phyloP scores from a whole-genome alignment of 768 basidiomycete genomes.

The Russula vinacea region DNA sequence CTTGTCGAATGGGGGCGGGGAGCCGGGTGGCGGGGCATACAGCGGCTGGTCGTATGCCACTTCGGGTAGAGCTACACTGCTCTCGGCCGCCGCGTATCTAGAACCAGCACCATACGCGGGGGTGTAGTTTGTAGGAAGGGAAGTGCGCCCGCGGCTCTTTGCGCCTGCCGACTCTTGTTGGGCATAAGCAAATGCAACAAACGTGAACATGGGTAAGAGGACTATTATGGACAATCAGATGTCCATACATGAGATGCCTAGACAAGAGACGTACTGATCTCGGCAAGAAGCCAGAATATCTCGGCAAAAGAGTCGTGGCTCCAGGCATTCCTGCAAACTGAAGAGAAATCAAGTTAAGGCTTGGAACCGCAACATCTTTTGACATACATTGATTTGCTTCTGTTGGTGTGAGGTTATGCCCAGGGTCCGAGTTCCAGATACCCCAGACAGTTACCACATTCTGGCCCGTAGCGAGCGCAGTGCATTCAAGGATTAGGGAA shows the following conservation, averaged over 20 bases:
- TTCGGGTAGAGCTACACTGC: constrained; percentile 29
- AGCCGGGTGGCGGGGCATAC: constrained; percentile 52
- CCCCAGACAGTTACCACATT: constrained; percentile 34
- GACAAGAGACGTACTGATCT: constrained; percentile 46
- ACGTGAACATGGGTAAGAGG: constrained; percentile 57
- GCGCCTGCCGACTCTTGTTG: constrained; percentile 65
- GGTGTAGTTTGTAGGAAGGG: constrained; percentile 38
- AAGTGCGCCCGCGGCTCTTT: constrained; percentile 44
- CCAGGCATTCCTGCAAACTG: constrained; percentile 66
- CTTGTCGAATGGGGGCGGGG: constrained; percentile 43
- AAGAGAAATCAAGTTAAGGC: constrained; percentile 14
- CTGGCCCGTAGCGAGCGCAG: constrained; percentile 39
- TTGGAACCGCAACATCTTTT: not conserved
- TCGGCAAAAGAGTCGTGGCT: constrained; percentile 63
- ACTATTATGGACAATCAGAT: constrained; percentile 39
- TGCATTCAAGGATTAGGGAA: constrained; percentile 58
- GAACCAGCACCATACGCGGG: constrained; percentile 33
- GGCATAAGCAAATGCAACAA: constrained; percentile 66
- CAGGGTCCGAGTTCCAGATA: constrained; percentile 35
- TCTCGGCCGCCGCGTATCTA: constrained; percentile 28
- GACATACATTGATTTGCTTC: constrained; percentile 52
- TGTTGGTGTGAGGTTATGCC: constrained; percentile 25
- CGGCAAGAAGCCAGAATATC: constrained; percentile 60
- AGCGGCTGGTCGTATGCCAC: constrained; percentile 20
- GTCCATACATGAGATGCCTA: not conserved